A percentile compares a stretch with the other conserved stretches of the same genome.
phyloP scores from a whole-genome alignment of 2,329 filamentous ascomycete genomes.

The Scedosporium dehoogii region DNA sequence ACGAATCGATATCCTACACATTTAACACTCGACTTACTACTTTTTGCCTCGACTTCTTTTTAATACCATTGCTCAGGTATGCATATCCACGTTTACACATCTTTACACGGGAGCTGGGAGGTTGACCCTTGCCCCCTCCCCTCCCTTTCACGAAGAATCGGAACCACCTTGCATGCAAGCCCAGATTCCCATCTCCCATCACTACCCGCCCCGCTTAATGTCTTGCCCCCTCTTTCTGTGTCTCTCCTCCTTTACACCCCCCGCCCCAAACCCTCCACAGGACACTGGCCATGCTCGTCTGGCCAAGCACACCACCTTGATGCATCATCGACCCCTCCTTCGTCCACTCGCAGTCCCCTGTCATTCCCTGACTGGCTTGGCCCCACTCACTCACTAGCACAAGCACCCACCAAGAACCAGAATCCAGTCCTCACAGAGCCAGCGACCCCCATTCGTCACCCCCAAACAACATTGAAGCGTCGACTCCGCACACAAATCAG shows the following conservation, averaged over 20 bases:
- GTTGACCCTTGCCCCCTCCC: neutral
- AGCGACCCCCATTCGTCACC: neutral
- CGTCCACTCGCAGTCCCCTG: constrained; percentile 4
- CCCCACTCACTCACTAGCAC: constrained; percentile 4
- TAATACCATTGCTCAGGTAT: constrained; percentile 5
- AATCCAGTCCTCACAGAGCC: neutral
- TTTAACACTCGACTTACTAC: neutral
- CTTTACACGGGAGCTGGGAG: neutral
- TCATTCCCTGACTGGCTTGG: constrained; percentile 2
- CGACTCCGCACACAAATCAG: neutral
- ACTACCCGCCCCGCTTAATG: constrained; percentile 5
- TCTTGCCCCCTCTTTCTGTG: neutral
- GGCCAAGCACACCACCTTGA: constrained; percentile 4
- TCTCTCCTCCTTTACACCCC: neutral
- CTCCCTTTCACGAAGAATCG: neutral
- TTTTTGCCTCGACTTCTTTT: neutral
- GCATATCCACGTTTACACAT: neutral
- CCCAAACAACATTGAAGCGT: neutral
- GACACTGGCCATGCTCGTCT: neutral
- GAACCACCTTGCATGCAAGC: neutral
- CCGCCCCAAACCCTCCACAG: neutral
- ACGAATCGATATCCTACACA: neutral
- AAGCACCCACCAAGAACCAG: constrained; percentile 4
- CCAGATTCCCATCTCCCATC: neutral
- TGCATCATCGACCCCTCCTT: constrained; percentile 2